Evolutionary conservation across 495 filamentous ascomycete species (phyloP).

Genomic region (Talaromyces thailandensis): DNA sequence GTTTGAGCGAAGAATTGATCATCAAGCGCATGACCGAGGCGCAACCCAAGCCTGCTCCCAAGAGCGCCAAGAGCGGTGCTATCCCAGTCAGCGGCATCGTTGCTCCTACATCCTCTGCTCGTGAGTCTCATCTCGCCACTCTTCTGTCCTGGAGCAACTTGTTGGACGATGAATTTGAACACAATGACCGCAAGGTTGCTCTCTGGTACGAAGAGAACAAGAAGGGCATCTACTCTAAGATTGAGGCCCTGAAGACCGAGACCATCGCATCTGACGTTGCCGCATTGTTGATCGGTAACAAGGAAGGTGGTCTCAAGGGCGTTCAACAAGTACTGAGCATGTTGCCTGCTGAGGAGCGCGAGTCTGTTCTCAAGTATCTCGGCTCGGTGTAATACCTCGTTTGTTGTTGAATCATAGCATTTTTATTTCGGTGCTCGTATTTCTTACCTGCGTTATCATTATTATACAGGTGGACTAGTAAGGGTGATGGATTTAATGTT

Average conservation of each 20-base stretch:
- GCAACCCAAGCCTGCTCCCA: conserved; percentile 21
- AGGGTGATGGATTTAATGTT: conserved; percentile 1
- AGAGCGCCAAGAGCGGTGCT: conserved; percentile 21
- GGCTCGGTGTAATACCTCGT: conserved; percentile 25
- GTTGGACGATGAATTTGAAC: conserved; percentile 53
- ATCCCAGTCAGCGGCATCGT: conserved; percentile 21
- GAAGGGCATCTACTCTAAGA: conserved; percentile 65
- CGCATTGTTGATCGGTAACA: conserved; percentile 60
- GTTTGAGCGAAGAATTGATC: conserved; percentile 93
- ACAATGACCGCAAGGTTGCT: conserved; percentile 75
- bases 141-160: conserved; percentile 73
- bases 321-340: conserved; percentile 76
- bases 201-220: conserved; percentile 96
- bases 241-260: conserved; percentile 72
- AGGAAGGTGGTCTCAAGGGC: conserved; percentile 75
- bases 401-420: background rate
- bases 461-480: background rate
- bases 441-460: conserved; percentile 3
- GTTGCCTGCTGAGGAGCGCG: conserved; percentile 79
- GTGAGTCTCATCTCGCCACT: conserved; percentile 54
- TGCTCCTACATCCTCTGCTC: conserved; percentile 25
- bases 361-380: conserved; percentile 72
- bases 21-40: conserved; percentile 73
- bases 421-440: conserved; percentile 3
- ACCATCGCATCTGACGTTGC: conserved; percentile 72